These are phyloP conservation scores for Herpetomonas samuelpessoai DNA, from an alignment of 208 protist genomes.

Conservation along the genomic window DNA sequence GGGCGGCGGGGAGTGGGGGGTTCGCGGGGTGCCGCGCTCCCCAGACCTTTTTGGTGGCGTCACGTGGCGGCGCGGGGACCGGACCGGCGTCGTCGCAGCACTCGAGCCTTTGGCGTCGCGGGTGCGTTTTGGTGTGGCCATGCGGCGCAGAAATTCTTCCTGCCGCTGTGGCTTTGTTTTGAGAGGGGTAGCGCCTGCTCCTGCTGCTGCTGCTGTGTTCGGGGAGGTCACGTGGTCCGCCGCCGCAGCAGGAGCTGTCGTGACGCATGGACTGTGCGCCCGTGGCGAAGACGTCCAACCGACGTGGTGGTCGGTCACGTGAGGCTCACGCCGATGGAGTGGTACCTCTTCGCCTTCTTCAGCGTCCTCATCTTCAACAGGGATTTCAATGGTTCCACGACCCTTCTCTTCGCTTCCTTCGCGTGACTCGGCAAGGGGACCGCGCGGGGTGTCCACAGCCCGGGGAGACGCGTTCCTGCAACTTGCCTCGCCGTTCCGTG, in stretches of 20 bases:
- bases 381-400: conserved; percentile 1
- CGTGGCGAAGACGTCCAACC: background rate
- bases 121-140: background rate
- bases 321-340: background rate
- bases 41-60: background rate
- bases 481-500: background rate
- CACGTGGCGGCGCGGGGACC: background rate
- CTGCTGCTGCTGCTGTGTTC: background rate
- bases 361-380: conserved; percentile 1
- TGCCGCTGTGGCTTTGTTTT: background rate
- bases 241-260: background rate
- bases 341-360: conserved; percentile 5
- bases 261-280: background rate
- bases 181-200: background rate
- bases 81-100: no score
- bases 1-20: background rate
- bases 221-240: no score
- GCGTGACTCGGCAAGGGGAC: no score
- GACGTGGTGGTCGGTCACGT: background rate
- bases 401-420: background rate
- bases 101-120: no score
- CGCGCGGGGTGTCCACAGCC: no score
- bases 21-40: background rate
- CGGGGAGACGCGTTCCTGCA: no score
- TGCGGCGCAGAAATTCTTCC: background rate